phyloP scores from a whole-genome alignment of 306 rosid species.

The Abrus precatorius region DNA sequence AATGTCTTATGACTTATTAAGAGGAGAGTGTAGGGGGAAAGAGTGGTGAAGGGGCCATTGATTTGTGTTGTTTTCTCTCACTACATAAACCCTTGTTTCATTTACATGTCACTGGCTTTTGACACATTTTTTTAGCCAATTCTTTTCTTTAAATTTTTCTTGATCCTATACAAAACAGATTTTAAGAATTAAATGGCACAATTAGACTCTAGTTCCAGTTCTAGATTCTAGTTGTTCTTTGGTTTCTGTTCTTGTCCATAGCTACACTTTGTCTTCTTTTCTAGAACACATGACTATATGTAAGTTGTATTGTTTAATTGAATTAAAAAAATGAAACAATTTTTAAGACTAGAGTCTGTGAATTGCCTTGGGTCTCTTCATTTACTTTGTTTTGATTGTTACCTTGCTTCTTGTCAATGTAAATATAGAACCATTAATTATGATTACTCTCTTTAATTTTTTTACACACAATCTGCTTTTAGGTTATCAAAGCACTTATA shows the following conservation, averaged over 20 bases:
- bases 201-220: constrained; percentile 1
- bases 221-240: constrained; percentile 10
- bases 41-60: not conserved
- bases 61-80: too few species aligned
- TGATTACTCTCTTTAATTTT: constrained; percentile 47
- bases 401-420: constrained; percentile 34
- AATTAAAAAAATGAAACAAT: not conserved
- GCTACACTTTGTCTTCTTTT: constrained; percentile 6
- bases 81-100: too few species aligned
- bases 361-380: constrained; percentile 13
- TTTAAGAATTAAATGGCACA: constrained; percentile 8
- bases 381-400: not conserved
- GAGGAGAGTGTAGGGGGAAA: not conserved
- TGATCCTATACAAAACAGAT: not conserved
- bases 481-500: constrained; percentile 81
- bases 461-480: constrained; percentile 27
- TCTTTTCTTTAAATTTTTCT: not conserved
- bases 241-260: not conserved
- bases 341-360: not conserved
- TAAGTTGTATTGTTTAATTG: not conserved
- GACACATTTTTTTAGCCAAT: not conserved
- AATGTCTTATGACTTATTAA: constrained; percentile 13
- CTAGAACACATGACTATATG: not conserved
- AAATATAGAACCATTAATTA: not conserved
- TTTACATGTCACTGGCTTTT: not conserved